Evolutionary conservation across 345 rosid species (phyloP), one percentile per base, ranked within the genome.

Genomic region (Cardamine occulta): DNA sequence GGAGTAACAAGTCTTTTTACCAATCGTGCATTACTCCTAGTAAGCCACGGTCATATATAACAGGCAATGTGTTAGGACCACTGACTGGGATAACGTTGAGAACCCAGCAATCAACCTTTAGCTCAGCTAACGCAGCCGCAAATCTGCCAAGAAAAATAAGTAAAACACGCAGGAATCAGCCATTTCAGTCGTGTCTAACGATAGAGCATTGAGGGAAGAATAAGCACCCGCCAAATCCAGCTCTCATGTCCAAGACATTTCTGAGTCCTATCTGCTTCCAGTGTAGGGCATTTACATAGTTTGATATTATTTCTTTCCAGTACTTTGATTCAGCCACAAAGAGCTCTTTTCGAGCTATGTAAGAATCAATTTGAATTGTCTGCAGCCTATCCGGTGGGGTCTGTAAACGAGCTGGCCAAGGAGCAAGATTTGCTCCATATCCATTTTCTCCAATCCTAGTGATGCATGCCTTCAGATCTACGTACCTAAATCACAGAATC

Each of bases 241-340:
- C 96, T 84, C 78, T 92, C 98, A 95, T 93, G 85, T 95, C 99
- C 88, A 95, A 26, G n/a, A 95, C 93, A 79, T 95, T 95, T 90
- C 98, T 86, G n/a, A 92, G 76, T 70, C 82, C 90, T 62, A 85
- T 70, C 78, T 88, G 83, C 86, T 88, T 89, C 99, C 99, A 93
- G 21, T 84, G 89, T 69, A 90, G 83, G 70, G 81, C 88, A 31
- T 90, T 87, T 23, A 90, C 87, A 79, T 88, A 95, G 80, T 94
- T 81, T 54, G 80, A 80, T 72, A 95, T 81, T 74, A 82, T 93
- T 73, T 89, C 97, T n/a, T 72, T 77, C 99, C 99, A 95, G 82
- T 88, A 95, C 76, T 88, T 92, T 37, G 85, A 84, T 81, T 95
- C 98, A 40, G 99, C 99, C 74, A 68, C 82, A 78, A 88, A 89